These are phyloP conservation scores for Moringa oleifera DNA, from an alignment of 345 rosid species.

Conservation along the genomic window DNA sequence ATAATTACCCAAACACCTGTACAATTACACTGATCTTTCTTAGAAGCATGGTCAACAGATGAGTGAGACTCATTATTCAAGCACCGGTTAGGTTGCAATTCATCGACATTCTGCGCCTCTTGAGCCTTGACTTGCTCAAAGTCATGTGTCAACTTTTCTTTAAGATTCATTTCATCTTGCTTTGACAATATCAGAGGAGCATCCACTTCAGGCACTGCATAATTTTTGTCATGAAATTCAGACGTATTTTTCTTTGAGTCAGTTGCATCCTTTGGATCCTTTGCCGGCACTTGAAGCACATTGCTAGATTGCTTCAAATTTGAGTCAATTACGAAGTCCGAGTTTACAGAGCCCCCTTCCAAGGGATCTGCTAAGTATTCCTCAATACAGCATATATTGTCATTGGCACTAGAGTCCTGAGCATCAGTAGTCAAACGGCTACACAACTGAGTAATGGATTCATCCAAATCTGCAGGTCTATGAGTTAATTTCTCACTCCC, in stretches of 20 bases:
- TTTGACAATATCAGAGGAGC: constrained; percentile 2
- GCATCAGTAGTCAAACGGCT: constrained; percentile 7
- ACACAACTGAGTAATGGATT: constrained; percentile 8
- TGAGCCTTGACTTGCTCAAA: neutral
- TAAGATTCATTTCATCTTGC: constrained; percentile 16
- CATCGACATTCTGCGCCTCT: constrained; percentile 14
- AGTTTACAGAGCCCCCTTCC: constrained; percentile 31
- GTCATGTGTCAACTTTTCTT: constrained; percentile 15
- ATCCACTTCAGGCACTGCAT: constrained; percentile 7
- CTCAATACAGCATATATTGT: constrained; percentile 22
- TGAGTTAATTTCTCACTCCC: constrained; percentile 8
- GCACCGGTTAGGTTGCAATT: constrained; percentile 15
- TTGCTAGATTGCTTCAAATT: constrained; percentile 15
- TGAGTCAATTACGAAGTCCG: constrained; percentile 8
- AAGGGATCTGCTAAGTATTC: constrained; percentile 37
- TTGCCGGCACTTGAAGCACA: constrained; percentile 17
- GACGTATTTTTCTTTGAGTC: constrained; percentile 1
- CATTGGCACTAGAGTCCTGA: constrained; percentile 17
- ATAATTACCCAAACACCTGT: constrained; percentile 28
- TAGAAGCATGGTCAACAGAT: constrained; percentile 15
- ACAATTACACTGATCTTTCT: constrained; percentile 20
- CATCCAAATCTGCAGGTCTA: constrained; percentile 12
- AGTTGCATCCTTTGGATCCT: constrained; percentile 3
- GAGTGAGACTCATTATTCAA: constrained; percentile 17
- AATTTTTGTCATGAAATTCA: constrained; percentile 13